A percentile compares a stretch with the other conserved stretches of the same genome.
These are phyloP conservation scores for Trypanosomatidae sp. DNA, from an alignment of 208 protist genomes.

Conservation along the genomic window DNA sequence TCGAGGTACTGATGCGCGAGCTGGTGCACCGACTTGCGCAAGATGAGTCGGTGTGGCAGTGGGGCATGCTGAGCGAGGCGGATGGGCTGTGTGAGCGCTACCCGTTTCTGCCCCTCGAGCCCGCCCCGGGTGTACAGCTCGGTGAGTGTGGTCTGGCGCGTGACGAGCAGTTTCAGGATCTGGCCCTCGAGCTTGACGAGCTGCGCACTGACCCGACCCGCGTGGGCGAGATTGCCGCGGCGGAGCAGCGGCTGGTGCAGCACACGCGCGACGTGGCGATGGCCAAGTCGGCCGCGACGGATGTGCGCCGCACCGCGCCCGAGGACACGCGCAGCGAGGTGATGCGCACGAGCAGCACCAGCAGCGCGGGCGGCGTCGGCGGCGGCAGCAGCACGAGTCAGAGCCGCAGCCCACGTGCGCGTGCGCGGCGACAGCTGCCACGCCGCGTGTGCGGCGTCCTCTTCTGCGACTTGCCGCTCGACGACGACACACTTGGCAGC, in stretches of 20 bases:
- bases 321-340: constrained; percentile 7
- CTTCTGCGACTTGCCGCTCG: constrained; percentile 19
- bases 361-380: no score
- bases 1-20: constrained; percentile 34
- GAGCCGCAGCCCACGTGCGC: background rate
- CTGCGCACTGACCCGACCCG: constrained; percentile 4
- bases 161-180: constrained; percentile 15
- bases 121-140: constrained; percentile 15
- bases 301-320: constrained; percentile 2
- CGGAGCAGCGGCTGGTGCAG: constrained; percentile 6
- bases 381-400: no score
- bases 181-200: constrained; percentile 17
- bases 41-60: constrained; percentile 16
- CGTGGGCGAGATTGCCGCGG: constrained; percentile 3
- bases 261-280: constrained; percentile 5
- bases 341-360: constrained; percentile 3
- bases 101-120: constrained; percentile 31
- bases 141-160: constrained; percentile 13
- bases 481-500: background rate
- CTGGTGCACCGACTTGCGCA: constrained; percentile 16
- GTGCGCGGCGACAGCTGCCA: constrained; percentile 2
- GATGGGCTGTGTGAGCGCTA: constrained; percentile 24
- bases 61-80: constrained; percentile 9
- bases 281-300: constrained; percentile 3
- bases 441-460: constrained; percentile 23